Conservation (phyloP, 106 monocot genomes). For the Narthecium ossifragum region DNA sequence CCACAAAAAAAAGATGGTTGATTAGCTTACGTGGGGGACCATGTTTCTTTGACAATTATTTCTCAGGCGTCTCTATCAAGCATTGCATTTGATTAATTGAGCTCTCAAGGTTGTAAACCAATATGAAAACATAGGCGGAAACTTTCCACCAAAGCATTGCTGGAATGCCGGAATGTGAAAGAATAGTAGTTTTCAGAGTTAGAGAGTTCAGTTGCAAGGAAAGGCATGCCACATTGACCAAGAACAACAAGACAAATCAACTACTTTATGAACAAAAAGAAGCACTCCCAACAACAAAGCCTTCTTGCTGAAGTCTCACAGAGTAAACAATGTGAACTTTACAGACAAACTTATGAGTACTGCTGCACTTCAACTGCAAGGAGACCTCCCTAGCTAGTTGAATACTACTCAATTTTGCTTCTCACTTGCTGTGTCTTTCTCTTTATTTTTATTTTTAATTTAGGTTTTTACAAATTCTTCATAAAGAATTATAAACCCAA, state of each 20-base stretch:
- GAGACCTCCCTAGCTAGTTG: too few relatives aligned
- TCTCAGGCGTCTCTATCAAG: not conserved
- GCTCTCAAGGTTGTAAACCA: constrained; percentile 1
- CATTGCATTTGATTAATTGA: not conserved
- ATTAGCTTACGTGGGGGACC: not conserved
- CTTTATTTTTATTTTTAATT: not conserved
- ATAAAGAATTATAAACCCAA: too few relatives aligned
- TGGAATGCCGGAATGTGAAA: too few relatives aligned
- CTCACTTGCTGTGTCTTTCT: not conserved
- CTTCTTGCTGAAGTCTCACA: not conserved
- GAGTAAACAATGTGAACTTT: not conserved
- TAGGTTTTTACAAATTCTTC: not conserved
- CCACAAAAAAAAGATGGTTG: not conserved
- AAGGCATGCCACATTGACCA: not conserved
- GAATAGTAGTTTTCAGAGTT: too few relatives aligned
- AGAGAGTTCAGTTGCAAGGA: not conserved
- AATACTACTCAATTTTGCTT: too few relatives aligned
- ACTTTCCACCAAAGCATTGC: not conserved
- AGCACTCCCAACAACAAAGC: not conserved
- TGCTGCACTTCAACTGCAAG: not conserved
- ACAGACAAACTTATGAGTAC: not conserved
- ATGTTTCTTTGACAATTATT: not conserved
- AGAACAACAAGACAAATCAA: not conserved
- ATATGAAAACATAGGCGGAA: not conserved
- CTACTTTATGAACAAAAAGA: not conserved